Percentiles rank a stretch among this genome's conserved stretches.
Conservation (phyloP, 176 grass and related monocot genomes). For the Oryza rufipogon region DNA sequence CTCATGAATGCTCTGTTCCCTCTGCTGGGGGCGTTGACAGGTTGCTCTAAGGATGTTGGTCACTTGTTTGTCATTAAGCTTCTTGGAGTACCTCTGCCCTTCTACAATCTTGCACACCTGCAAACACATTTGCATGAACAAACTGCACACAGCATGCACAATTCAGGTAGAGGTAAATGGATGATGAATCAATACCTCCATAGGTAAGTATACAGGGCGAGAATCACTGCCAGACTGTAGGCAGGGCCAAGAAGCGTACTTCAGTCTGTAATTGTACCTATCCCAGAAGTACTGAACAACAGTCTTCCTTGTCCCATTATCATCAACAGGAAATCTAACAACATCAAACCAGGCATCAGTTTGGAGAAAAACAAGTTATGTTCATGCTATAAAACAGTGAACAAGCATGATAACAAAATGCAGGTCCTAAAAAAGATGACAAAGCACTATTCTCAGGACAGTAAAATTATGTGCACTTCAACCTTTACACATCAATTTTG, state of each 20-base stretch:
- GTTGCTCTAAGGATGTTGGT: conserved; percentile 72
- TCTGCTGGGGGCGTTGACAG: conserved; percentile 71
- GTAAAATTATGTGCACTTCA: not conserved
- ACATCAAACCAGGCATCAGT: not conserved
- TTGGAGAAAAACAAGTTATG: not conserved
- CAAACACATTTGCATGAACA: conserved; percentile 14
- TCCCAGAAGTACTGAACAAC: conserved; percentile 79
- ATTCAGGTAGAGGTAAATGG: not conserved
- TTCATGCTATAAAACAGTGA: not conserved
- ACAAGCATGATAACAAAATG: not conserved
- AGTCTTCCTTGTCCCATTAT: conserved; percentile 39
- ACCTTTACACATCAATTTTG: not conserved
- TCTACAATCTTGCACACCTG: conserved; percentile 80
- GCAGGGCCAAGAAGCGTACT: conserved; percentile 60
- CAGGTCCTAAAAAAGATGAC: not conserved
- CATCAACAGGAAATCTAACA: conserved; percentile 75
- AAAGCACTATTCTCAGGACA: not conserved
- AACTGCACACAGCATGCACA: not conserved
- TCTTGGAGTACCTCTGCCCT: conserved; percentile 81
- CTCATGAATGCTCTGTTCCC: conserved; percentile 67
- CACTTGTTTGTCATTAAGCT: conserved; percentile 78
- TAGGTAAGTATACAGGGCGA: conserved; percentile 69
- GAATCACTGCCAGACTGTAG: conserved; percentile 75
- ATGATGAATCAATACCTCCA: conserved; percentile 57
- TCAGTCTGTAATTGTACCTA: conserved; percentile 52